Conservation (phyloP, 2,329 filamentous ascomycete genomes). For the Cladobotryum protrusum region DNA sequence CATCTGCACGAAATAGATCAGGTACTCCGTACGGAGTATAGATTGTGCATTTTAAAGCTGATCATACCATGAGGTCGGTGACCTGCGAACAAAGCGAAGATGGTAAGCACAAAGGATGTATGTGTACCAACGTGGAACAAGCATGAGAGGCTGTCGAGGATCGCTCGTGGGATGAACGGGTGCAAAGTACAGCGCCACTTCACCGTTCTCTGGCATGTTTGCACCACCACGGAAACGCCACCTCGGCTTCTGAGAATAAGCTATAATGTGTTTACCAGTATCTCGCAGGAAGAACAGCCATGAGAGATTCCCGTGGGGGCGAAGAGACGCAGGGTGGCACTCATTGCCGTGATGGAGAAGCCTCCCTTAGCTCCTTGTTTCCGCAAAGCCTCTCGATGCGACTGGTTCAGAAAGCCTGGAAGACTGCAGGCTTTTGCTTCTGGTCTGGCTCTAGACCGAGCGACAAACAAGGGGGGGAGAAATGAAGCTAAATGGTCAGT, state of each 20-base stretch:
- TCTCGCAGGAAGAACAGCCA: neutral
- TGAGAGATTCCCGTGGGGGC: neutral
- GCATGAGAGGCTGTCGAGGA: neutral
- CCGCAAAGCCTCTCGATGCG: neutral
- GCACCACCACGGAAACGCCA: conserved; percentile 6
- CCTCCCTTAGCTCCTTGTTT: neutral
- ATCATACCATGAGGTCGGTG: too few relatives aligned
- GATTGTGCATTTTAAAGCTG: too few relatives aligned
- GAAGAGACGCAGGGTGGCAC: neutral
- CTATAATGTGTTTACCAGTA: neutral
- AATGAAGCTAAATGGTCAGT: too few relatives aligned
- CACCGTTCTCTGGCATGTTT: neutral
- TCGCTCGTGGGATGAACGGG: neutral
- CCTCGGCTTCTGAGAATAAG: conserved; percentile 11
- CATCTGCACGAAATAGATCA: too few relatives aligned
- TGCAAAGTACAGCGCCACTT: neutral
- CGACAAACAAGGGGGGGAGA: too few relatives aligned
- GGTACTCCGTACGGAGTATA: too few relatives aligned
- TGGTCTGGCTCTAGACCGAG: too few relatives aligned
- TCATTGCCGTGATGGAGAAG: neutral
- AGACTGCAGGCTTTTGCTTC: neutral
- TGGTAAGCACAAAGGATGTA: neutral
- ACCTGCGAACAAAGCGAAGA: too few relatives aligned
- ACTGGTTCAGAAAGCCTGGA: neutral
- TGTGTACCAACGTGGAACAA: neutral